Evolutionary conservation across 2,329 filamentous ascomycete genomes (phyloP), one percentile per base, ranked within the genome.

Genomic region (Podosphaera xanthii): DNA sequence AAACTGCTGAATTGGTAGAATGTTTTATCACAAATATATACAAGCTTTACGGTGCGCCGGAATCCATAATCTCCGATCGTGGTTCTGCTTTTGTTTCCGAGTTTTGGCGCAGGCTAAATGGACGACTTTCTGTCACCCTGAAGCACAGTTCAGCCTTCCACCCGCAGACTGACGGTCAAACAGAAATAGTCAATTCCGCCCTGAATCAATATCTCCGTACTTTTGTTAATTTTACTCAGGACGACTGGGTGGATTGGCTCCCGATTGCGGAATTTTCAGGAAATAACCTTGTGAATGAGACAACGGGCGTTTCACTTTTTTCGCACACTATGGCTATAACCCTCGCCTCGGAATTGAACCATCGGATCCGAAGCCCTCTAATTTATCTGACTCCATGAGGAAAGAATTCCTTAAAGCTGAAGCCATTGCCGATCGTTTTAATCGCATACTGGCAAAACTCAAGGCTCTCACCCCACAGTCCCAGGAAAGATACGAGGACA

Each of bases 241-340:
- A 22, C 22, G 22, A 22, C 22, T 22, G 22, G 22, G 22, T 22
- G 22, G 22, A 22, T 22, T 22, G 22, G 22, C 22, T 22, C 22
- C 22, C 22, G 22, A 22, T 22, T 22, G 22, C 22, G 58, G 59
- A 65, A 57, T 64, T 63, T 34, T 59, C 60, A 5, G 58, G 54
- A 14, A 61, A 63, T 40, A 64, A 62, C 38, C 12, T 22, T 0
- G 35, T 58, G 0, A 59, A 42, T 14, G 57, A 44, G 7, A 57
- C 59, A 31, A 64, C 61, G 3, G 36, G 55, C 2, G 38, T 63
- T 6, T 61, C 62, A 0, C 56, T 2, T 64, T 64, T 52, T 61
- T 58, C 10, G 60, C 57, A 3, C 64, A 63, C 33, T 59, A 59
- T 8, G 22, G 22, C 22, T 22, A 22, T 22, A 22, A 22, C 22